phyloP scores from a whole-genome alignment of 129 eudicot genomes.

The Centella asiatica region DNA sequence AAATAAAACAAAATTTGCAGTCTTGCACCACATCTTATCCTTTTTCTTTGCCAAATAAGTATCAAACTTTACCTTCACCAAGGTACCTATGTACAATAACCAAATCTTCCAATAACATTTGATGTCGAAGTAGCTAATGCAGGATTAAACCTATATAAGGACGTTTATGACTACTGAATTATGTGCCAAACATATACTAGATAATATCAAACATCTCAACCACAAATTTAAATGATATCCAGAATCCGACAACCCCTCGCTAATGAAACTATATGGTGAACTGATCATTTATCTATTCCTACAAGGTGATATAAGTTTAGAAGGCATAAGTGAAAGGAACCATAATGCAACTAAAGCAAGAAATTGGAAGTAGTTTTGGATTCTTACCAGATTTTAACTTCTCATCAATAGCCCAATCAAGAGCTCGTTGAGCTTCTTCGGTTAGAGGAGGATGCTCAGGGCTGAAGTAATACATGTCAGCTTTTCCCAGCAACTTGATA shows the following conservation, averaged over 20 bases:
- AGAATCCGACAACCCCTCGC: no score
- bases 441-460: conserved; percentile 68
- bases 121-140: not conserved
- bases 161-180: not conserved
- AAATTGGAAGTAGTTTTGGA: not conserved
- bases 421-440: conserved; percentile 60
- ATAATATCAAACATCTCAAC: no score
- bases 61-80: not conserved
- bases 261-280: no score
- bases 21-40: not conserved
- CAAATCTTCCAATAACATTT: not conserved
- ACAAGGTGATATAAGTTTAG: not conserved
- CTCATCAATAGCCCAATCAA: conserved; percentile 69
- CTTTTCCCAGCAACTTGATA: conserved; percentile 46
- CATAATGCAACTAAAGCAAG: not conserved
- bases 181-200: not conserved
- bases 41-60: not conserved
- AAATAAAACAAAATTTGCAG: not conserved
- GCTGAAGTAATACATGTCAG: conserved; percentile 32
- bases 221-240: no score
- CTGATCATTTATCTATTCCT: not conserved
- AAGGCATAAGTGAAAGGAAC: not conserved
- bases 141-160: not conserved
- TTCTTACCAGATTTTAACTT: conserved; percentile 50
- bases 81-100: not conserved